Evolutionary conservation across 2,329 filamentous ascomycete genomes (phyloP).

Genomic region (Aspergillus amoenus): DNA sequence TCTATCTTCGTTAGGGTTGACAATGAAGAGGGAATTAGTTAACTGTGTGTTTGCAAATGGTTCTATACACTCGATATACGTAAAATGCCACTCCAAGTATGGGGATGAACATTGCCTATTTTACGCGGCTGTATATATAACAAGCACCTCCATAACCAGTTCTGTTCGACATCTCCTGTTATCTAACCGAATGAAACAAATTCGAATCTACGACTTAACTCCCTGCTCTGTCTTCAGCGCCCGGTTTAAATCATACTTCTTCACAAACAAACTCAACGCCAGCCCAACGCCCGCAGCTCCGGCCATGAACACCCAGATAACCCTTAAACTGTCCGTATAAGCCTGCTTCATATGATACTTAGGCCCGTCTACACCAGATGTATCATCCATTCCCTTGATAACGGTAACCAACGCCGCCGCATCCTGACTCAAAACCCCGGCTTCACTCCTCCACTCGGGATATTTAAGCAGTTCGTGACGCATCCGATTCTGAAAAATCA

Average conservation of each 20-base stretch:
- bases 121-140: too few relatives aligned
- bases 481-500: conserved; percentile 12
- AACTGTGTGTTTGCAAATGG: too few relatives aligned
- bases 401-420: conserved; percentile 10
- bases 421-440: conserved; percentile 1
- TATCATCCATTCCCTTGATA: neutral
- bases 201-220: neutral
- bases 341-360: conserved; percentile 5
- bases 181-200: neutral
- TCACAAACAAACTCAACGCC: conserved; percentile 3
- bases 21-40: too few relatives aligned
- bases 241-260: conserved; percentile 10
- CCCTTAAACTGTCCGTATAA: conserved; percentile 8
- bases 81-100: too few relatives aligned
- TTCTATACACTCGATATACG: too few relatives aligned
- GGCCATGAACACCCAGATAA: conserved; percentile 9
- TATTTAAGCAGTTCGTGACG: neutral
- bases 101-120: too few relatives aligned
- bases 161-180: too few relatives aligned
- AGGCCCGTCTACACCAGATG: neutral
- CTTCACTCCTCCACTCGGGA: neutral
- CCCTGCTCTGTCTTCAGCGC: conserved; percentile 1
- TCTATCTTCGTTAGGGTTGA: too few relatives aligned
- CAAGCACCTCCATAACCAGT: too few relatives aligned
- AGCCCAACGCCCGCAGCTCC: conserved; percentile 5